Percentiles rank a stretch among this genome's conserved stretches.
phyloP scores from a whole-genome alignment of 2,329 filamentous ascomycete genomes.

The Intubia oerlemansii region DNA sequence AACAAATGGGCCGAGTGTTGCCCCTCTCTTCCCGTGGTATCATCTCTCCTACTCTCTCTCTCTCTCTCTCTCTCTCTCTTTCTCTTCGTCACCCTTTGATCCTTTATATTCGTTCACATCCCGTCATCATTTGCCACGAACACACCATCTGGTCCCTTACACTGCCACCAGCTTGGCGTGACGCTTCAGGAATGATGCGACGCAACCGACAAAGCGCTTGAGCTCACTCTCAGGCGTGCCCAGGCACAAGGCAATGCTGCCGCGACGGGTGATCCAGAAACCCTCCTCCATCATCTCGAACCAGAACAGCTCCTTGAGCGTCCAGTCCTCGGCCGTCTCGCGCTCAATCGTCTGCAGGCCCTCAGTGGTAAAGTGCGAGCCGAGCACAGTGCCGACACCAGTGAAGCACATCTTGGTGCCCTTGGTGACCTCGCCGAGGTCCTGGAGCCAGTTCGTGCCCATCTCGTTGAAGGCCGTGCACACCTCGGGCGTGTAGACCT shows the following conservation, averaged over 20 bases:
- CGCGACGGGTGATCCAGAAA: conserved; percentile 7
- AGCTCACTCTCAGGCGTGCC: conserved; percentile 7
- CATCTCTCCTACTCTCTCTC: neutral
- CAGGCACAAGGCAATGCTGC: conserved; percentile 6
- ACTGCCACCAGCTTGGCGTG: conserved; percentile 4
- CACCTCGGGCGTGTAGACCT: conserved; percentile 15
- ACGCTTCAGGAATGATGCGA: conserved; percentile 3
- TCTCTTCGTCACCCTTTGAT: neutral
- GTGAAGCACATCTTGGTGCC: conserved; percentile 18
- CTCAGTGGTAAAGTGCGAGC: conserved; percentile 14
- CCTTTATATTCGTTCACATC: no score
- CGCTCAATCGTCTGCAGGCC: conserved; percentile 5
- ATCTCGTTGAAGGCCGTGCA: conserved; percentile 12
- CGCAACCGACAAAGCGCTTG: conserved; percentile 25
- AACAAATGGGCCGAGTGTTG: no score
- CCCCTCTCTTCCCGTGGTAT: no score
- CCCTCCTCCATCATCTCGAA: conserved; percentile 7
- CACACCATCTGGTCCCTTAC: neutral
- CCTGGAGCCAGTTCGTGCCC: conserved; percentile 13
- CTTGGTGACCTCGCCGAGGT: conserved; percentile 12
- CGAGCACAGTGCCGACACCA: conserved; percentile 16
- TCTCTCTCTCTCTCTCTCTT: neutral
- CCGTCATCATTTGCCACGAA: no score
- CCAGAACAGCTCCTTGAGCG: conserved; percentile 8
- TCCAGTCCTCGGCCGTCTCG: conserved; percentile 6